These are phyloP conservation scores for Arxiozyma slooffiae DNA, from an alignment of 1,139 yeast species.

Conservation along the genomic window DNA sequence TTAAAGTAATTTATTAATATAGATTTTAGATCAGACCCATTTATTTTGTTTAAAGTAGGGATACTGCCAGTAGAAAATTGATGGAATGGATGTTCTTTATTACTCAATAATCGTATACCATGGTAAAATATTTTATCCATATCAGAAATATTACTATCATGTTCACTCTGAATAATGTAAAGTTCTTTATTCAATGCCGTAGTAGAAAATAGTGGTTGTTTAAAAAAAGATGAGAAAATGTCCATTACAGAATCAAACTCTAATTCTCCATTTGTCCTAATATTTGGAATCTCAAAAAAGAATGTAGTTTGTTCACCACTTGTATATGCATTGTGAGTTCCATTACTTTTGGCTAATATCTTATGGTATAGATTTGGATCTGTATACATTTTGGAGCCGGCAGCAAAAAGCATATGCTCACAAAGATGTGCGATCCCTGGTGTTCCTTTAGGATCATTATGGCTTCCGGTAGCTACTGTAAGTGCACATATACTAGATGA, in stretches of 20 bases:
- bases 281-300: slow-evolving; percentile 46
- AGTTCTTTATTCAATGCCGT: slow-evolving; percentile 40
- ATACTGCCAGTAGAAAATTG: slow-evolving; percentile 69
- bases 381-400: slow-evolving; percentile 50
- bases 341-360: slow-evolving; percentile 40
- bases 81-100: slow-evolving; percentile 46
- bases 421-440: slow-evolving; percentile 67
- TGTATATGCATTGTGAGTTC: slow-evolving; percentile 55
- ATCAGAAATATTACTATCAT: slow-evolving; percentile 39
- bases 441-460: slow-evolving; percentile 45
- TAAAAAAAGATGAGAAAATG: slow-evolving; percentile 46
- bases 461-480: slow-evolving; percentile 55
- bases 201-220: slow-evolving; percentile 40
- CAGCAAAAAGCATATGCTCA: slow-evolving; percentile 52
- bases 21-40: slow-evolving; percentile 44
- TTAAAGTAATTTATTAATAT: slow-evolving; percentile 44
- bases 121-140: slow-evolving; percentile 45
- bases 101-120: slow-evolving; percentile 45
- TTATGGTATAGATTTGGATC: slow-evolving; percentile 39
- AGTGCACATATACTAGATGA: slow-evolving; percentile 39
- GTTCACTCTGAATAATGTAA: slow-evolving; percentile 55
- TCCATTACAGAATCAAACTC: slow-evolving; percentile 38
- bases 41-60: slow-evolving; percentile 46
- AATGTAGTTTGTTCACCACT: slow-evolving; percentile 55
- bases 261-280: slow-evolving; percentile 23